Percentiles rank a stretch among this genome's conserved stretches.
Evolutionary conservation across 495 filamentous ascomycete genomes (phyloP).

Genomic region (Clohesyomyces aquaticus): DNA sequence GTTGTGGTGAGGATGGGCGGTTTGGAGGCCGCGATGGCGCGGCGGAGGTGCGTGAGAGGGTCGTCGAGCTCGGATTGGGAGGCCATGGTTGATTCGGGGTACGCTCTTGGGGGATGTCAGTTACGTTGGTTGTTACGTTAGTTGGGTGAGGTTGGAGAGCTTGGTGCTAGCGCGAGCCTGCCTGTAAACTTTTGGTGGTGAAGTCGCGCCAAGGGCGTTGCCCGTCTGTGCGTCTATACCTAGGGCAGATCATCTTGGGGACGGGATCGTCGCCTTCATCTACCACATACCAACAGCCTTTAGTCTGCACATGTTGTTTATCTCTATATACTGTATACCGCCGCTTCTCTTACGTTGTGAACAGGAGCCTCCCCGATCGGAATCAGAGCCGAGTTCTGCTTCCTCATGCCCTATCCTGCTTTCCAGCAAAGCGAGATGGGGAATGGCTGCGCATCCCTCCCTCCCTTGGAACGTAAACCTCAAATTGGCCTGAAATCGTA

Average conservation of each 20-base stretch:
- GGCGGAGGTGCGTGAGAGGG: conserved; percentile 77
- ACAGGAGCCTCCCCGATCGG: too few relatives aligned
- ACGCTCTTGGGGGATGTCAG: background rate
- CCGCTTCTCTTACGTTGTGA: too few relatives aligned
- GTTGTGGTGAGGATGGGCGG: conserved; percentile 72
- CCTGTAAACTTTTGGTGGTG: conserved; percentile 1
- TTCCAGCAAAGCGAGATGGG: too few relatives aligned
- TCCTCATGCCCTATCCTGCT: too few relatives aligned
- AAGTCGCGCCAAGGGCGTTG: conserved; percentile 15
- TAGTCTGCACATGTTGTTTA: too few relatives aligned
- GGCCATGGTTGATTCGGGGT: conserved; percentile 40
- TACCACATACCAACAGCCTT: conserved; percentile 1
- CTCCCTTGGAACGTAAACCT: too few relatives aligned
- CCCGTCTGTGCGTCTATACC: conserved; percentile 3
- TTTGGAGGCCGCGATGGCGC: conserved; percentile 69
- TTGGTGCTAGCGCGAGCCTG: background rate
- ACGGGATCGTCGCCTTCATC: too few relatives aligned
- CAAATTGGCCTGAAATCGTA: too few relatives aligned
- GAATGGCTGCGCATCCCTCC: too few relatives aligned
- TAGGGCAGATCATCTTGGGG: too few relatives aligned
- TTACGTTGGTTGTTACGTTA: background rate
- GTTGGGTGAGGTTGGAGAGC: background rate
- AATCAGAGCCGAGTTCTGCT: too few relatives aligned
- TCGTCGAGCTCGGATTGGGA: conserved; percentile 51
- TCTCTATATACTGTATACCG: too few relatives aligned